Evolutionary conservation across 768 basidiomycete species (phyloP), one percentile per base, ranked within the genome.

Genomic region (Atractiella rhizophila): DNA sequence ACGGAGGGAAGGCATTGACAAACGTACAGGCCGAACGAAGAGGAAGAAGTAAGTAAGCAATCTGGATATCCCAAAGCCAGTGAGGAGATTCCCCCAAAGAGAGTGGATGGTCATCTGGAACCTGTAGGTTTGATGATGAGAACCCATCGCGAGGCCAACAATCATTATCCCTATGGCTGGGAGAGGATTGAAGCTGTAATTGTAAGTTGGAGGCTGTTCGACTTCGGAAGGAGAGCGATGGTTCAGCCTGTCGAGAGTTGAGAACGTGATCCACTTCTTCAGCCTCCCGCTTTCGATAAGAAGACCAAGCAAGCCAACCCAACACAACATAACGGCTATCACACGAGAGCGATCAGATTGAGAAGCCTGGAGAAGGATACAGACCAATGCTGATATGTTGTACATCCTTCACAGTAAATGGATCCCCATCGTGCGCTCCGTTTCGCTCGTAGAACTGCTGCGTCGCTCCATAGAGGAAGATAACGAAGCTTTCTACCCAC

Each of bases 361-460:
- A n/a, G n/a, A n/a, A n/a, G n/a, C n/a, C n/a, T n/a, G n/a, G n/a
- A n/a, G n/a, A n/a, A n/a, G n/a, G n/a, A n/a, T n/a, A n/a, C n/a
- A n/a, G n/a, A n/a, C n/a, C n/a, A 48, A 96, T 91, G 41, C 75
- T 69, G 40, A 88, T 86, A 52, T 94, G 88, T 53, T 96, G 82
- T 13, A 91, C 69, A 55, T 91, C 70, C 58, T 83, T 88, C 20
- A 82, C 76, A 2, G 78, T 77, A 60, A 68, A 88, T 12, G 85
- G 78, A 54, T 75, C 74, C 12, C 78, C 80, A 0, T 76, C 60
- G 13, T 67, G 60, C 1, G 74, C 78, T 3, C 85, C 86, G 49
- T 88, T 79, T 30, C 88, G 69, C 60, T 96, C 88, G 79, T 94
- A 82, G 81, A 82, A 96, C 13, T 77, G 82, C 56, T 96, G 88